Evolutionary conservation across 2,329 filamentous ascomycete genomes (phyloP), one percentile per base, ranked within the genome.

Genomic region (Huntiella abstrusa): DNA sequence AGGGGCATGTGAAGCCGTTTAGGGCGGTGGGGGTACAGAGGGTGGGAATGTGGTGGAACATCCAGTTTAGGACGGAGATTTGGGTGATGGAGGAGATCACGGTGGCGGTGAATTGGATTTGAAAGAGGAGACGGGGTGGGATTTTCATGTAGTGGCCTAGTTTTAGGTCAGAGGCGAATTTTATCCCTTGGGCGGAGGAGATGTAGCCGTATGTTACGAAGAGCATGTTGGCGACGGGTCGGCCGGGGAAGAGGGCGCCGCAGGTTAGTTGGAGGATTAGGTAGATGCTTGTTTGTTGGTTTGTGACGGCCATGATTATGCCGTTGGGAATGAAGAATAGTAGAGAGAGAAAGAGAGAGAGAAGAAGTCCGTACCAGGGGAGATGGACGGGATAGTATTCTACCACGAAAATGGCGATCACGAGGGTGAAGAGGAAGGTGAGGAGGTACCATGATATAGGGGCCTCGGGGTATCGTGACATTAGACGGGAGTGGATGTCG

Each of bases 161-260:
- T 60, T 93, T 93, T 43, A 93, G 69, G 58, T 93, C 85, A 2
- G 82, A 79, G 1, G 83, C 80, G 57, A 92, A 93, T 57, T 92
- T 91, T 59, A 92, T 80, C 22, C 85, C 85, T 62, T 93, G 85
- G 0, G 83, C 82, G 0, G 82, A 87, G 4, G 82, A 86, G 56
- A 91, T 91, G 61, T 91, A 92, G 51, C 83, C 84, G 58, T 91
- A 93, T 0, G 83, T 91, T 41, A 88, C 83, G 55, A 92, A 93
- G 33, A 92, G 83, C 85, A 92, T 92, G 60, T 92, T 91, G 43
- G 84, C 85, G 8, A 92, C 83, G 1, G 85, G 85, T 1, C 81
- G 78, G 22, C 85, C 85, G 1, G 84, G 84, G 58, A 92, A 92
- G 12, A 85, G 68, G 43, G 73, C 77, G 46, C 85, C 85, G 52